Evolutionary conservation across 768 basidiomycete genomes (phyloP), one percentile per base, ranked within the genome.

Genomic region (Suillus occidentalis): DNA sequence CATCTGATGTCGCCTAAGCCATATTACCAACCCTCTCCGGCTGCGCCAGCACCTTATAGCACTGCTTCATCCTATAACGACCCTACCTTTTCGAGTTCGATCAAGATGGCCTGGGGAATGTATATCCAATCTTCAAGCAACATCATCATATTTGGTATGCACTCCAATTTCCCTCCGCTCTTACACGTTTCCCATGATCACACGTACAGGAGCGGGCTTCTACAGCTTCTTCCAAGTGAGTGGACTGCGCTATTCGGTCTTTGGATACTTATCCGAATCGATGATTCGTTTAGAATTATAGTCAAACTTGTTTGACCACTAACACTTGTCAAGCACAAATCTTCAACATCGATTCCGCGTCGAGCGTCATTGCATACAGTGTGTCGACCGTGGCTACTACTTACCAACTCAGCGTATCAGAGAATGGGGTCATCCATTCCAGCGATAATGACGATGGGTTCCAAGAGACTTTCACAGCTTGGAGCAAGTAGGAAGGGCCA

Each of bases 161-260:
- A 20, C 31, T 14, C 12, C 9, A 7, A 16, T 66, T 68, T 71
- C 62, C 62, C 6, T 53, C 34, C 40, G 6, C 3, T 37, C 47
- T 62, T 25, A 63, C 66, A 71, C 25, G 62, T 10, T 16, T 25
- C 65, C 47, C 3, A 59, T 55, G 5, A 59, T 42, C 6, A 31
- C 9, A 18, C 18, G 6, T 52, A 28, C 60, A 82, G 81, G 84
- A 42, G 82, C 79, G 5, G 84, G 84, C 1, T 73, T 83, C 56
- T 86, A 86, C 74, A 83, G 78, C 70, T 86, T 86, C 75, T 86
- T 81, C 82, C 75, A 76, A 70, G 82, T 80, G 69, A 60, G 70
- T 62, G 10, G 22, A 7, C 28, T 12, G 5, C 14, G 7, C 20
- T 37, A 2, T 20, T 6, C 34, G 25, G 43, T 28, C 12, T 43